Base-by-base conservation (phyloP, 2,329 filamentous ascomycete species). In the Fulvia fulva region DNA sequence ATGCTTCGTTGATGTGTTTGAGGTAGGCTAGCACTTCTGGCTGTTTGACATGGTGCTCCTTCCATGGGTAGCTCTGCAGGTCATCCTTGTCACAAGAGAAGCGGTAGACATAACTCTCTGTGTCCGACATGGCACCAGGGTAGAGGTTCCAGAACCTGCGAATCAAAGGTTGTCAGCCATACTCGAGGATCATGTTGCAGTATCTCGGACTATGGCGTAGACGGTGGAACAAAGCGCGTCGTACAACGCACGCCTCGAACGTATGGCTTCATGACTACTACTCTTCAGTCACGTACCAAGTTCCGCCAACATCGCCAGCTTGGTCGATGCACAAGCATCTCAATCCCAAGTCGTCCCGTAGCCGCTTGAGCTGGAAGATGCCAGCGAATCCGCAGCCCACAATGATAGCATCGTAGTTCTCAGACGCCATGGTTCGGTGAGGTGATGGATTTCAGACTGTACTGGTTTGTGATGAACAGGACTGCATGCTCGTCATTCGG, bases 251-350 rank as follows among this genome's bases (percentile, higher is more conserved):
- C n/a, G n/a, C n/a, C n/a, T n/a, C n/a, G n/a, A n/a, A n/a, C n/a
- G n/a, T n/a, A n/a, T n/a, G n/a, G n/a, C n/a, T n/a, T n/a, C n/a
- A n/a, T n/a, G n/a, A n/a, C n/a, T n/a, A n/a, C n/a, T n/a, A n/a
- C 34, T 37, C 12, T 21, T 21, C 52, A 47, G 4, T 34, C 30
- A 34, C 30, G n/a, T n/a, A n/a, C 75, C 75, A 77, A n/a, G 75
- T 74, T 3, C 76, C 76, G 14, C 76, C 76, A 9, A 77, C 69
- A 19, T 74, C 71, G 44, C 74, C 74, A 47, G 75, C 74, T 59
- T 76, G 80, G 76, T 45, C 77, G 67, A 34, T 77, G 74, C 60
- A 71, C 63, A 61, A 67, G 63, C 44, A 63, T 49, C 68, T 64
- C 43, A 66, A 25, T 32, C 60, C 57, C 53, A 65, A 21, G 58